Conservation (phyloP, 2,329 filamentous ascomycete species). For the Arthrobotrys sphaeroides region DNA sequence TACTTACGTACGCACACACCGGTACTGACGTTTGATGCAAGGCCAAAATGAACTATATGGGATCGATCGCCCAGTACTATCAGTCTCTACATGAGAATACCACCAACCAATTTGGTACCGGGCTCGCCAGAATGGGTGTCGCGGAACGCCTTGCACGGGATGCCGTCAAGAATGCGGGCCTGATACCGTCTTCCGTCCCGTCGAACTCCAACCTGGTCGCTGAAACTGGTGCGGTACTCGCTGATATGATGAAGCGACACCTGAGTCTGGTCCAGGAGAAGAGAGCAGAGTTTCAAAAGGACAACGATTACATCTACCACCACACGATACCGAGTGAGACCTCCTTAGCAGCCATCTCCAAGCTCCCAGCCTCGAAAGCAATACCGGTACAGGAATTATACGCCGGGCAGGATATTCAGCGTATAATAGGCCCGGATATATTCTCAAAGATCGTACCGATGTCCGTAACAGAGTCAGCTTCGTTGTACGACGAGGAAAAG, state of each 20-base stretch:
- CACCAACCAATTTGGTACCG: slow-evolving; percentile 83
- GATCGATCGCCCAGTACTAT: slow-evolving; percentile 89
- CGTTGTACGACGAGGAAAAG: slow-evolving; percentile 97
- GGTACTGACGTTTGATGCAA: slow-evolving; percentile 57
- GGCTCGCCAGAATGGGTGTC: slow-evolving; percentile 81
- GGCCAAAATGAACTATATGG: slow-evolving; percentile 83
- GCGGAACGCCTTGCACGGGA: slow-evolving; percentile 82
- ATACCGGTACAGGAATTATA: slow-evolving; percentile 97
- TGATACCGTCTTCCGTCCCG: slow-evolving; percentile 81
- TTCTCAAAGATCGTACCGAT: slow-evolving; percentile 97
- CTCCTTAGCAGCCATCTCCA: slow-evolving; percentile 80
- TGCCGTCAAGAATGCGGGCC: slow-evolving; percentile 77
- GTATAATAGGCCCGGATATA: slow-evolving; percentile 95
- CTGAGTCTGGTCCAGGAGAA: slow-evolving; percentile 81
- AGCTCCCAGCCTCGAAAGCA: slow-evolving; percentile 92
- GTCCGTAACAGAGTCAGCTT: slow-evolving; percentile 94
- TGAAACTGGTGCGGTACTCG: slow-evolving; percentile 77
- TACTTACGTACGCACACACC: neutral
- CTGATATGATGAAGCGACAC: slow-evolving; percentile 87
- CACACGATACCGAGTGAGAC: slow-evolving; percentile 88
- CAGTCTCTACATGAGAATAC: slow-evolving; percentile 92
- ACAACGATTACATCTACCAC: slow-evolving; percentile 99
- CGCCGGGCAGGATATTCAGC: slow-evolving; percentile 94
- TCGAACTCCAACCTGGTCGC: slow-evolving; percentile 82
- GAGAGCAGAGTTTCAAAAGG: slow-evolving; percentile 78